phyloP scores from a whole-genome alignment of 805 yeast species.

The Blastobotrys americana region DNA sequence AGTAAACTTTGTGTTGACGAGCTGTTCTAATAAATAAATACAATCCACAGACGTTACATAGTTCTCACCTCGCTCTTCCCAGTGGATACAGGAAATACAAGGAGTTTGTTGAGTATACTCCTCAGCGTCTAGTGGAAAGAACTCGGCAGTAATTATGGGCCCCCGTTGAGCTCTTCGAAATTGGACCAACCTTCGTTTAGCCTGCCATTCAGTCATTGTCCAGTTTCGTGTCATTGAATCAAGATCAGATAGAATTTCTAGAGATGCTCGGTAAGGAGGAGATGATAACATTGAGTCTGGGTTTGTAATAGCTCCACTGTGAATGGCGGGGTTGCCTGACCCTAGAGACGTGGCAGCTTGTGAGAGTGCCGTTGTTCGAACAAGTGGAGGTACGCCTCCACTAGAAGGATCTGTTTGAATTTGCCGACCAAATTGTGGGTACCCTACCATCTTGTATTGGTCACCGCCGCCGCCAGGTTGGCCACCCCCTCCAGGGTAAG shows the following conservation, averaged over 20 bases:
- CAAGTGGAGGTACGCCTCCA: conserved; percentile 18
- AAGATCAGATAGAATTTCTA: conserved; percentile 26
- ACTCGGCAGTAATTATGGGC: conserved; percentile 33
- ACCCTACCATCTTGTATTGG: background rate
- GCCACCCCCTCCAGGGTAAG: conserved; percentile 13
- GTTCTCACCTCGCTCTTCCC: conserved; percentile 43
- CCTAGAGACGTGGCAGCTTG: conserved; percentile 21
- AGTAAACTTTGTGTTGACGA: conserved; percentile 47
- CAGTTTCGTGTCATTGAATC: conserved; percentile 38
- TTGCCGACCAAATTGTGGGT: conserved; percentile 1
- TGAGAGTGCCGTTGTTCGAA: conserved; percentile 22
- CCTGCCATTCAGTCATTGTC: conserved; percentile 38
- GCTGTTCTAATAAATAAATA: conserved; percentile 47
- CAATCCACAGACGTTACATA: conserved; percentile 62
- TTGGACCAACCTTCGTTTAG: conserved; percentile 43
- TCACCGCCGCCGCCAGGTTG: background rate
- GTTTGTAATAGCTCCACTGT: background rate
- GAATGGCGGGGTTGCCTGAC: background rate
- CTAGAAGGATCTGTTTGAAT: background rate
- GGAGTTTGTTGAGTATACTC: conserved; percentile 37
- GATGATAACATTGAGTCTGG: conserved; percentile 1
- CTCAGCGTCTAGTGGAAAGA: conserved; percentile 33
- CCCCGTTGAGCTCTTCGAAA: conserved; percentile 36
- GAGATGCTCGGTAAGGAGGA: conserved; percentile 21
- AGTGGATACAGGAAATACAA: conserved; percentile 52